A percentile compares a stretch with the other conserved stretches of the same genome.
phyloP scores from a whole-genome alignment of 2,329 filamentous ascomycete genomes.

The Aspergillus pseudoviridinutans region DNA sequence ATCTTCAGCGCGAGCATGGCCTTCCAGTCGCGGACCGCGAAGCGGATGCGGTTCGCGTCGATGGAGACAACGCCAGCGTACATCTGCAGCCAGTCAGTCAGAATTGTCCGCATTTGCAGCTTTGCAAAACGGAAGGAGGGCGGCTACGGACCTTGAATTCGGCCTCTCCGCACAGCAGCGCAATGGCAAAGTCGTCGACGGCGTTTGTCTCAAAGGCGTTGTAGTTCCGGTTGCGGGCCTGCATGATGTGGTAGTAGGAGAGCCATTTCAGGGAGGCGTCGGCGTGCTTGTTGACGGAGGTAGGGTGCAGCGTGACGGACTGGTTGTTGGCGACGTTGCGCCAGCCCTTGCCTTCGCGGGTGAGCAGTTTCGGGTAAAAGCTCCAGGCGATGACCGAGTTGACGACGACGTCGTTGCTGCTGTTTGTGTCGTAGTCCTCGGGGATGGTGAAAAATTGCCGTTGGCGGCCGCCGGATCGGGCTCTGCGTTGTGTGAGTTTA shows the following conservation, averaged over 20 bases:
- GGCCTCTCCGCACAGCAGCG: constrained; percentile 81
- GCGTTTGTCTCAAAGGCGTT: constrained; percentile 87
- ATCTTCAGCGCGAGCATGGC: constrained; percentile 84
- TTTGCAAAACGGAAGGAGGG: background rate
- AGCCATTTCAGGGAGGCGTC: constrained; percentile 65
- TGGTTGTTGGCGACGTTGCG: constrained; percentile 93
- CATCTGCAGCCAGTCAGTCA: constrained; percentile 50
- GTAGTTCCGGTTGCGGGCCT: constrained; percentile 71
- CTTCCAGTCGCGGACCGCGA: constrained; percentile 84
- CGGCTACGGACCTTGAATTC: constrained; percentile 67
- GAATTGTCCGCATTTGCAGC: background rate
- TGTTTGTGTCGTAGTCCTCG: constrained; percentile 67
- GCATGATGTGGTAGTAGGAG: constrained; percentile 97
- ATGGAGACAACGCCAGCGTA: constrained; percentile 82
- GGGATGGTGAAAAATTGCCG: constrained; percentile 83
- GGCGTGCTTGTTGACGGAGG: constrained; percentile 75
- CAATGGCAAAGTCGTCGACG: constrained; percentile 75
- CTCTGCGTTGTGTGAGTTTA: constrained; percentile 28
- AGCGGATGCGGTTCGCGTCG: constrained; percentile 81
- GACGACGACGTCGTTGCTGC: constrained; percentile 73
- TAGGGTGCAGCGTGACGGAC: constrained; percentile 78
- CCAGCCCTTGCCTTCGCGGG: constrained; percentile 79
- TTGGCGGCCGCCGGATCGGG: constrained; percentile 61
- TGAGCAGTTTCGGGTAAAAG: constrained; percentile 90
- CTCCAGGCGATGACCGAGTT: constrained; percentile 85